These are phyloP conservation scores for Rhynchospora pubera DNA, from an alignment of 176 grass and related monocot genomes.

Conservation along the genomic window DNA sequence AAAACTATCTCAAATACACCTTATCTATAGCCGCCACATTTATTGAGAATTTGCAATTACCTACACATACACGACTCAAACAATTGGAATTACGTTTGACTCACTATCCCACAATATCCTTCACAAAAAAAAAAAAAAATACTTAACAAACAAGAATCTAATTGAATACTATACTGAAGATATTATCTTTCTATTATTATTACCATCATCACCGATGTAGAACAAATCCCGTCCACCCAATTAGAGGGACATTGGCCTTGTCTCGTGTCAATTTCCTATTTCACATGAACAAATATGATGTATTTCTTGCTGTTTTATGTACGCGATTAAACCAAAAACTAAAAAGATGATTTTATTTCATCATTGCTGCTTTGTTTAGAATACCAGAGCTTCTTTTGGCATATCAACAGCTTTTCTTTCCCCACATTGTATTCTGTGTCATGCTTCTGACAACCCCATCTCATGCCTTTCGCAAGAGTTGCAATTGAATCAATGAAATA, in stretches of 20 bases:
- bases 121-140: constrained; percentile 1
- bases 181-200: constrained; percentile 26
- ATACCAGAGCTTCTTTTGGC: constrained; percentile 84
- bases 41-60: not conserved
- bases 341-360: constrained; percentile 11
- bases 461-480: constrained; percentile 73
- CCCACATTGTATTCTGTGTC: constrained; percentile 49
- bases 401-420: constrained; percentile 80
- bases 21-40: not conserved
- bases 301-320: constrained; percentile 22
- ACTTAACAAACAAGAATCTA: constrained; percentile 16
- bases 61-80: not conserved
- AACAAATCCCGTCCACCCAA: not conserved
- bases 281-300: constrained; percentile 9
- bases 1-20: not conserved
- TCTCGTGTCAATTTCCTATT: not conserved
- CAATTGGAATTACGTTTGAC: not conserved
- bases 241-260: not conserved
- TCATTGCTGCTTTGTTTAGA: constrained; percentile 36
- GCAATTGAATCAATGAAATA: constrained; percentile 77
- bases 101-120: not conserved
- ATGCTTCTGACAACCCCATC: constrained; percentile 71
- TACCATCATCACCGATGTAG: not conserved
- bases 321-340: not conserved
- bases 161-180: constrained; percentile 24